These are phyloP conservation scores for Picea glauca DNA, from an alignment of 75 land plant genomes.

Conservation along the genomic window DNA sequence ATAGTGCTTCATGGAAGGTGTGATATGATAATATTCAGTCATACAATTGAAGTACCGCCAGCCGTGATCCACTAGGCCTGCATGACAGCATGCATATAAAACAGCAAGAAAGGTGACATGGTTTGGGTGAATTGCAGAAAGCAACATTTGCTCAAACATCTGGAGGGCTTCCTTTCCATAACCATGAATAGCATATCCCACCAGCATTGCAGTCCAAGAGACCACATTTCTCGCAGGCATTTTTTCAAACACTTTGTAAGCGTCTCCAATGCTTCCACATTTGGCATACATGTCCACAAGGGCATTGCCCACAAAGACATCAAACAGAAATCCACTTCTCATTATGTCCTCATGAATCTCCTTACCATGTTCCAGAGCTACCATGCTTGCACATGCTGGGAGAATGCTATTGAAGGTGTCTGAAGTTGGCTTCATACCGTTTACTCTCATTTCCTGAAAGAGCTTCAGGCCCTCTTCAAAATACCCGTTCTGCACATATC, in stretches of 20 bases:
- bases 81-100: background rate
- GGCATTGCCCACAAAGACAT: constrained; percentile 17
- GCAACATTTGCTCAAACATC: background rate
- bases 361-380: constrained; percentile 19
- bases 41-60: background rate
- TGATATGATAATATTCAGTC: background rate
- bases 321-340: constrained; percentile 4
- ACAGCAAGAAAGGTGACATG: background rate
- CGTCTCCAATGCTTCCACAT: constrained; percentile 1
- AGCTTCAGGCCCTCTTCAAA: constrained; percentile 12
- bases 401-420: constrained; percentile 20
- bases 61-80: background rate
- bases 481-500: constrained; percentile 19
- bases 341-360: constrained; percentile 15
- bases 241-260: constrained; percentile 17
- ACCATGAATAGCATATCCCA: constrained; percentile 10
- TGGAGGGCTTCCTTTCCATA: constrained; percentile 22
- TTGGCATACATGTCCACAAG: constrained; percentile 17
- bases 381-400: constrained; percentile 16
- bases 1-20: background rate
- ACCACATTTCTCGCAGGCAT: constrained; percentile 3
- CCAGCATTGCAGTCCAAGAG: constrained; percentile 20
- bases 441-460: constrained; percentile 17
- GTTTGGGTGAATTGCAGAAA: background rate
- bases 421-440: constrained; percentile 16